phyloP scores from a whole-genome alignment of 352 stramenopile species.

The Phytophthora pluvialis region DNA sequence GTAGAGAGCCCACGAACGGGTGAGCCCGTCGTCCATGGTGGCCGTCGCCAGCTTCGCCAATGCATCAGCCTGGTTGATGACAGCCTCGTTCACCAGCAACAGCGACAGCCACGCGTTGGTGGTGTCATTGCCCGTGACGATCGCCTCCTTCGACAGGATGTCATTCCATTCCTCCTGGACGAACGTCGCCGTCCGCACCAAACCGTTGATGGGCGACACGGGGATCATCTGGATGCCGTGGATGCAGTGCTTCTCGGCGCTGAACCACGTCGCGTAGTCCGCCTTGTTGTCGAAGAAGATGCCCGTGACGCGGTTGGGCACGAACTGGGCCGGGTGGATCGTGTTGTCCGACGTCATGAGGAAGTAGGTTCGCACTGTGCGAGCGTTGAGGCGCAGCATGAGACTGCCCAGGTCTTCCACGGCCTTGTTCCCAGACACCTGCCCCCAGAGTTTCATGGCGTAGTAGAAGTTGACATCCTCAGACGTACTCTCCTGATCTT shows the following conservation, averaged over 20 bases:
- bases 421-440: constrained; percentile 46
- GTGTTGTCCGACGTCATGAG: constrained; percentile 63
- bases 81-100: constrained; percentile 37
- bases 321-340: constrained; percentile 57
- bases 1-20: constrained; percentile 34
- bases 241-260: constrained; percentile 74
- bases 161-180: constrained; percentile 12
- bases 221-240: constrained; percentile 87
- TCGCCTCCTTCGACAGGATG: constrained; percentile 7
- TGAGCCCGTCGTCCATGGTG: constrained; percentile 54
- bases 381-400: constrained; percentile 67
- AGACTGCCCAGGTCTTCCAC: constrained; percentile 62
- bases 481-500: constrained; percentile 64
- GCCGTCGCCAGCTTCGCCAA: constrained; percentile 28
- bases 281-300: constrained; percentile 86
- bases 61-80: constrained; percentile 50
- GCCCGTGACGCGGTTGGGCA: constrained; percentile 75
- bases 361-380: constrained; percentile 59
- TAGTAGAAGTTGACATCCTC: constrained; percentile 79
- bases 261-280: constrained; percentile 83
- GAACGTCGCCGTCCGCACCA: constrained; percentile 1
- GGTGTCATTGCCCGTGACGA: neutral
- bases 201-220: constrained; percentile 40
- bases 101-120: constrained; percentile 6
- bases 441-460: constrained; percentile 66